Percentiles rank a stretch among this genome's conserved stretches.
These are phyloP conservation scores for Cladosporium austrohemisphaericum DNA, from an alignment of 2,329 filamentous ascomycete species.

Conservation along the genomic window DNA sequence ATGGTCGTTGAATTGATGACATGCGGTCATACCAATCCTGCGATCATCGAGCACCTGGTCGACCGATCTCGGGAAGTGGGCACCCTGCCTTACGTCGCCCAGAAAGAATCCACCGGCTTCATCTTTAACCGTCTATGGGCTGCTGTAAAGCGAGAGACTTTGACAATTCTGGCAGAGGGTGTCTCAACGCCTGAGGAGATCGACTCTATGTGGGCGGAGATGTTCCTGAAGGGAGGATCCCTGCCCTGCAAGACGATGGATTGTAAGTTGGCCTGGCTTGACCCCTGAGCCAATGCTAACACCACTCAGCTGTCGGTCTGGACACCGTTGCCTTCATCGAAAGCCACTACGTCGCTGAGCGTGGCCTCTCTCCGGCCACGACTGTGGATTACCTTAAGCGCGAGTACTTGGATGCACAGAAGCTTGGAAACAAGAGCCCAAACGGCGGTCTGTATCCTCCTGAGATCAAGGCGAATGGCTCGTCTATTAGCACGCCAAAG, in stretches of 20 bases:
- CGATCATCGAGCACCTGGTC: constrained; percentile 46
- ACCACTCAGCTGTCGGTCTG: constrained; percentile 39
- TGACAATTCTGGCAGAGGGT: constrained; percentile 50
- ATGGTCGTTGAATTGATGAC: constrained; percentile 56
- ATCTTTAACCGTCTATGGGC: constrained; percentile 58
- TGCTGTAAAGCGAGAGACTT: constrained; percentile 51
- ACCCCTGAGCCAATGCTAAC: not conserved
- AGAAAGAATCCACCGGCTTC: constrained; percentile 51
- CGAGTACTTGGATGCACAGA: constrained; percentile 42
- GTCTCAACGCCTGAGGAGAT: constrained; percentile 49
- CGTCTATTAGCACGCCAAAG: not conserved
- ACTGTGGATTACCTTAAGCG: constrained; percentile 44
- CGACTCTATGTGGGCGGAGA: constrained; percentile 45
- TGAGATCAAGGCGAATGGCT: no score
- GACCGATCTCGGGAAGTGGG: constrained; percentile 40
- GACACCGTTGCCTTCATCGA: constrained; percentile 55
- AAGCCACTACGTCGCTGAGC: constrained; percentile 50
- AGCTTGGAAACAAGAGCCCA: constrained; percentile 38
- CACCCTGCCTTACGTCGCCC: constrained; percentile 39
- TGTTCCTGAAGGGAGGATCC: constrained; percentile 21
- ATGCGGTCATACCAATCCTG: constrained; percentile 40
- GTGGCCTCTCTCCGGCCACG: constrained; percentile 38
- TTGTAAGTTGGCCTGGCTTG: not conserved
- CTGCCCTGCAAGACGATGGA: constrained; percentile 8
- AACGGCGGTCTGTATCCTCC: constrained; percentile 20